Conservation (phyloP, 2,329 filamentous ascomycete species). For the Neopestalotiopsis sp. region DNA sequence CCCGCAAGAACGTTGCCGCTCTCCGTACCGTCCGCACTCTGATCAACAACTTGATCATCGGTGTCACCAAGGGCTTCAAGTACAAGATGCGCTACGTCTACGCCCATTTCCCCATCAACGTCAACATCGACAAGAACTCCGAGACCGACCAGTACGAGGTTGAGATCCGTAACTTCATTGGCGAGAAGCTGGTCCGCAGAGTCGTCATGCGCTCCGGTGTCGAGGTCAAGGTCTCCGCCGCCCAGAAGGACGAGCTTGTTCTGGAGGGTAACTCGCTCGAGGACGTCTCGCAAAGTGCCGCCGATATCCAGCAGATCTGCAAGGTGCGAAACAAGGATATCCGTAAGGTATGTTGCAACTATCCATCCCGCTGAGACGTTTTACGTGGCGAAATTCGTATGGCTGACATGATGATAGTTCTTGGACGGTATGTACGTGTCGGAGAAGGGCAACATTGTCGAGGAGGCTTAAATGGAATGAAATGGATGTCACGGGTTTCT, state of each 20-base stretch:
- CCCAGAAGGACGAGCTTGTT: slow-evolving; percentile 97
- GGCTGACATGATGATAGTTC: slow-evolving; percentile 67
- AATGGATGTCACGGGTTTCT: slow-evolving; percentile 54
- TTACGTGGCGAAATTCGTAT: background rate
- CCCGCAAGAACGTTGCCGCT: slow-evolving; percentile 96
- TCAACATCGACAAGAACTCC: slow-evolving; percentile 96
- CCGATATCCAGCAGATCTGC: slow-evolving; percentile 99
- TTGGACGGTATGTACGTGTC: slow-evolving; percentile 99
- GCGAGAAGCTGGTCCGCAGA: slow-evolving; percentile 98
- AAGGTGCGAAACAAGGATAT: slow-evolving; percentile 99
- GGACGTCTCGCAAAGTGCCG: slow-evolving; percentile 95
- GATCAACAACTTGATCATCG: slow-evolving; percentile 98
- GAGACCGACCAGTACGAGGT: slow-evolving; percentile 89
- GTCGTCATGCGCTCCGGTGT: slow-evolving; percentile 91
- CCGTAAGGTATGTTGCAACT: slow-evolving; percentile 75
- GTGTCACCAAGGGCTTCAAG: slow-evolving; percentile 99
- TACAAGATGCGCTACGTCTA: slow-evolving; percentile 99
- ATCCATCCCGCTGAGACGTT: background rate
- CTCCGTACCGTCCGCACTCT: slow-evolving; percentile 97
- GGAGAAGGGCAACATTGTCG: slow-evolving; percentile 94
- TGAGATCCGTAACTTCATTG: slow-evolving; percentile 99
- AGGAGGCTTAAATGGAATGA: slow-evolving; percentile 48
- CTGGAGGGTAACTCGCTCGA: slow-evolving; percentile 94
- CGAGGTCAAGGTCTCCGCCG: slow-evolving; percentile 85
- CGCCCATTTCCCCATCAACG: slow-evolving; percentile 99